These are phyloP conservation scores for Bromus sterilis DNA, from an alignment of 176 grass and related monocot genomes.

Conservation along the genomic window DNA sequence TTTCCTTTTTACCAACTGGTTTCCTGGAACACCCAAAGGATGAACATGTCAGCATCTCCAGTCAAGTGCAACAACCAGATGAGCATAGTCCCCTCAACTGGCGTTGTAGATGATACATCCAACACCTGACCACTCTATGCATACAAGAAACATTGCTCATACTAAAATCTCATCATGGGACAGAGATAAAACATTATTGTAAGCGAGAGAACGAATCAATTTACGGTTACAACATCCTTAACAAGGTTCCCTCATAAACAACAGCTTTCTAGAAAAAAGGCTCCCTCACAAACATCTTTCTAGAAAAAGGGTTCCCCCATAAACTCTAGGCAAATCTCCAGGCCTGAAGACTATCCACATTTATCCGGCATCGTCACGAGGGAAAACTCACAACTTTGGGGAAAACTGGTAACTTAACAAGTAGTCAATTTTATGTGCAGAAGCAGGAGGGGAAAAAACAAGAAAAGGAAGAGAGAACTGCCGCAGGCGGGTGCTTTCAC, in stretches of 20 bases:
- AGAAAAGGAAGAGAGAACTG: neutral
- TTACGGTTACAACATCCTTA: conserved; percentile 25
- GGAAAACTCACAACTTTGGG: conserved; percentile 13
- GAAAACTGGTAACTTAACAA: conserved; percentile 28
- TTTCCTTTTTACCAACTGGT: too few relatives aligned
- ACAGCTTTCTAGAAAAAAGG: conserved; percentile 12
- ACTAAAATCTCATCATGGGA: neutral
- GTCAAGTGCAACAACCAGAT: neutral
- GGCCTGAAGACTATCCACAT: conserved; percentile 29
- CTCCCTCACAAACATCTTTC: conserved; percentile 17
- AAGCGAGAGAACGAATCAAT: conserved; percentile 21
- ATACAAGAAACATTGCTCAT: too few relatives aligned
- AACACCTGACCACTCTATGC: neutral
- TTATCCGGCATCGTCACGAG: conserved; percentile 18
- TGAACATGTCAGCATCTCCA: neutral
- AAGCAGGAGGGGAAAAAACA: neutral
- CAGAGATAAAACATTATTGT: conserved; percentile 14
- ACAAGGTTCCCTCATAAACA: conserved; percentile 14
- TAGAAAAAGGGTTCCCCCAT: conserved; percentile 9
- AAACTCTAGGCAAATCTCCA: conserved; percentile 32
- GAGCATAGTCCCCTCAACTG: neutral
- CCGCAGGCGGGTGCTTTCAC: neutral
- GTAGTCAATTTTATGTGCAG: conserved; percentile 53
- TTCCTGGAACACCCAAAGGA: too few relatives aligned
- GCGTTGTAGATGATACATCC: neutral